Evolutionary conservation across 495 filamentous ascomycete species (phyloP).

Genomic region (Trichoderma gamsii): DNA sequence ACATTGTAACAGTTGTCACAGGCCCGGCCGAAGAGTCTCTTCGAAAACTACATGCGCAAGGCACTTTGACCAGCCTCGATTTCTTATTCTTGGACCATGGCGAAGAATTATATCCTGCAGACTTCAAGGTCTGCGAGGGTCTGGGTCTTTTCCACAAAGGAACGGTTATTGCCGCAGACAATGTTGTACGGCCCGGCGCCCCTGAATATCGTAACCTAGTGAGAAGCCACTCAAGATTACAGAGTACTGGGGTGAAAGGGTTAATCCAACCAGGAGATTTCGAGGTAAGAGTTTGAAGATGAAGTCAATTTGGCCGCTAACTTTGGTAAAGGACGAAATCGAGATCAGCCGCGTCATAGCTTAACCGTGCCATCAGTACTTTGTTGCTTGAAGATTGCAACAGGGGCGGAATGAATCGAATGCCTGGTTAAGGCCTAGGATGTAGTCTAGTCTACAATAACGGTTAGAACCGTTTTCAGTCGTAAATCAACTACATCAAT

Average conservation of each 20-base stretch:
- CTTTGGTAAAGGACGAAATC: background rate
- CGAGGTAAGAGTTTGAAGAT: background rate
- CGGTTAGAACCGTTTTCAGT: no score
- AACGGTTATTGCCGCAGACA: slow-evolving; percentile 64
- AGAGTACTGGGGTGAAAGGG: background rate
- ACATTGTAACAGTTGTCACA: slow-evolving; percentile 60
- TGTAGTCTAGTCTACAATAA: no score
- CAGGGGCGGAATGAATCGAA: no score
- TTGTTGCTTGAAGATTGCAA: no score
- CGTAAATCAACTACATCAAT: no score
- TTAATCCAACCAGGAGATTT: background rate
- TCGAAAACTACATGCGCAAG: slow-evolving; percentile 45
- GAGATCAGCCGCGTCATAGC: slow-evolving; percentile 1
- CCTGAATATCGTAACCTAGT: slow-evolving; percentile 66
- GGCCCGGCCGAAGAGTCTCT: slow-evolving; percentile 58
- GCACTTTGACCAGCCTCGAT: slow-evolving; percentile 51
- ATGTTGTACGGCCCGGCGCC: slow-evolving; percentile 70
- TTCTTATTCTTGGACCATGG: slow-evolving; percentile 71
- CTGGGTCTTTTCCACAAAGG: slow-evolving; percentile 55
- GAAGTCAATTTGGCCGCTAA: background rate
- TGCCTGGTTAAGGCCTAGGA: no score
- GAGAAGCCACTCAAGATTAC: slow-evolving; percentile 27
- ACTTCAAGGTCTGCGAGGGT: slow-evolving; percentile 68
- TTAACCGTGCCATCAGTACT: no score
- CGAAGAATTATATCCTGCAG: slow-evolving; percentile 62